Percentiles rank a stretch among this genome's conserved stretches.
These are phyloP conservation scores for Trichopus zeylanicus DNA, from an alignment of 116 monocot species.

Conservation along the genomic window DNA sequence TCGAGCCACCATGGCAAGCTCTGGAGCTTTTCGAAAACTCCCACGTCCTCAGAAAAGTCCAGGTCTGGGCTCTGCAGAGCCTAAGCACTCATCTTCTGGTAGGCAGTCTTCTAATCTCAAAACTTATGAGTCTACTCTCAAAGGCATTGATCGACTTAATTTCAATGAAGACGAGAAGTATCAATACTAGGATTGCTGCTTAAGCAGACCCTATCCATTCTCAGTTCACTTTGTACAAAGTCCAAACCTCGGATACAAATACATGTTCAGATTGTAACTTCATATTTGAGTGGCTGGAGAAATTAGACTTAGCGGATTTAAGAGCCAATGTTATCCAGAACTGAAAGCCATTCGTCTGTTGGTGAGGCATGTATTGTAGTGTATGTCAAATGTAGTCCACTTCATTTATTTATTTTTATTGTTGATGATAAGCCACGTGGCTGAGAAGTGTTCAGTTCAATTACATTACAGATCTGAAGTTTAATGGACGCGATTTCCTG, in stretches of 20 bases:
- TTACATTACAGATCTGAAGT: neutral
- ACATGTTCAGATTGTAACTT: neutral
- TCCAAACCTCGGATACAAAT: neutral
- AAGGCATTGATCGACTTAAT: conserved; percentile 65
- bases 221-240: neutral
- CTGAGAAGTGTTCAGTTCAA: neutral
- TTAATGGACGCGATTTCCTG: neutral
- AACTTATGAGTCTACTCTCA: conserved; percentile 55
- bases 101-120: conserved; percentile 30
- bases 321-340: neutral
- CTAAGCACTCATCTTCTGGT: conserved; percentile 29
- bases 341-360: neutral
- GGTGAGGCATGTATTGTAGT: neutral
- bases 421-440: neutral
- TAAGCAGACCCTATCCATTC: neutral
- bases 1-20: conserved; percentile 35
- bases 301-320: neutral
- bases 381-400: neutral
- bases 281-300: neutral
- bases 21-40: conserved; percentile 29
- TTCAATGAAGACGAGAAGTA: conserved; percentile 27
- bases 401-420: neutral
- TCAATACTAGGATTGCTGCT: conserved; percentile 13
- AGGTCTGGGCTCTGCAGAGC: conserved; percentile 30
- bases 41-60: conserved; percentile 45